Percentiles rank a stretch among this genome's conserved stretches.
These are phyloP conservation scores for Quillaja saponaria DNA, from an alignment of 306 rosid genomes.

Conservation along the genomic window DNA sequence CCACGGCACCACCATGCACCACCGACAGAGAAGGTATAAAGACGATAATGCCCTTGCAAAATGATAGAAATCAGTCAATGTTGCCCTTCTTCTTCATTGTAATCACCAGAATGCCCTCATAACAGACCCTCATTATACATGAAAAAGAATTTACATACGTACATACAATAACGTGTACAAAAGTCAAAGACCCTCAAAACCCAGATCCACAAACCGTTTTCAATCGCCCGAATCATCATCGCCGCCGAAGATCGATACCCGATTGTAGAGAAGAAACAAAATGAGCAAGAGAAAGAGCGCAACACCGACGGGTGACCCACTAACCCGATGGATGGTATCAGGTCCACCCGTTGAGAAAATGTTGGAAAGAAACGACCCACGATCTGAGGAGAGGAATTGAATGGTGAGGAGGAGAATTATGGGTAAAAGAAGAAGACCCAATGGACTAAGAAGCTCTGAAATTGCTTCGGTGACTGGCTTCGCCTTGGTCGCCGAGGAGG, in stretches of 20 bases:
- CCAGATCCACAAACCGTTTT: slow-evolving; percentile 33
- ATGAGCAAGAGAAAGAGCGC: slow-evolving; percentile 67
- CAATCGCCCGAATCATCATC: slow-evolving; percentile 65
- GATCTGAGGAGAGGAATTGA: slow-evolving; percentile 87
- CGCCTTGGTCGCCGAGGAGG: slow-evolving; percentile 70
- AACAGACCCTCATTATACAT: too few species aligned
- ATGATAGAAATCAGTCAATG: too few species aligned
- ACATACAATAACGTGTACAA: too few species aligned
- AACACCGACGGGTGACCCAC: slow-evolving; percentile 89
- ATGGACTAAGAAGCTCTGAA: slow-evolving; percentile 72
- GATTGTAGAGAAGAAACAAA: slow-evolving; percentile 64
- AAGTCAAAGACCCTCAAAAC: too few species aligned
- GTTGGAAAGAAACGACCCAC: slow-evolving; percentile 67
- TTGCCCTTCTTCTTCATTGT: too few species aligned
- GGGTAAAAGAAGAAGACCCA: slow-evolving; percentile 84
- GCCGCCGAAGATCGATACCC: slow-evolving; percentile 76
- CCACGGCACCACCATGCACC: slow-evolving; percentile 13
- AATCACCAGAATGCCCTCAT: too few species aligned
- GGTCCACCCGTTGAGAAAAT: slow-evolving; percentile 85
- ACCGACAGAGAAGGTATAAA: slow-evolving; percentile 27
- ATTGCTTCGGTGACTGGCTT: slow-evolving; percentile 71
- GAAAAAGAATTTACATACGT: too few species aligned
- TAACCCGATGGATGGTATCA: slow-evolving; percentile 69
- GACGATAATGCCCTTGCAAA: not conserved
- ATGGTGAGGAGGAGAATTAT: slow-evolving; percentile 76